phyloP scores from a whole-genome alignment of 2,329 filamentous ascomycete genomes.

The Aspergillus udagawae region DNA sequence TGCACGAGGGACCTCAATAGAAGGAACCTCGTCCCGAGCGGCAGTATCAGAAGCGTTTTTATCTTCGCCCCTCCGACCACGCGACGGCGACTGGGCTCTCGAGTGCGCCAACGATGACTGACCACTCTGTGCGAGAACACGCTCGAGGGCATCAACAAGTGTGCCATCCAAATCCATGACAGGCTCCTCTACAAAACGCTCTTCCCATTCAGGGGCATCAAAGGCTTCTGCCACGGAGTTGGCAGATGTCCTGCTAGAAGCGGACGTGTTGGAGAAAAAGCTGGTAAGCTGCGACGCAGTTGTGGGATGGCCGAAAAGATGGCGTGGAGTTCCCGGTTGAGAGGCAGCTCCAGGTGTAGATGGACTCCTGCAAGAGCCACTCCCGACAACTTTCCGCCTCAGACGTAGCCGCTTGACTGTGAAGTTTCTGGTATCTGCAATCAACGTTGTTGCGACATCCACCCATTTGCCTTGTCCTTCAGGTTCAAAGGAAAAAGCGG shows the following conservation, averaged over 20 bases:
- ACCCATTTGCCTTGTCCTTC: conserved; percentile 48
- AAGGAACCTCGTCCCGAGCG: conserved; percentile 26
- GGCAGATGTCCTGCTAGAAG: conserved; percentile 21
- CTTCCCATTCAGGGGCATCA: conserved; percentile 38
- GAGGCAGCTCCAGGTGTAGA: conserved; percentile 18
- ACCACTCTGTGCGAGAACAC: conserved; percentile 46
- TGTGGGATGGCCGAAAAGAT: conserved; percentile 19
- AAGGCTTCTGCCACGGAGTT: conserved; percentile 14
- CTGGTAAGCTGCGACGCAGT: conserved; percentile 23
- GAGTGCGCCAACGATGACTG: conserved; percentile 40
- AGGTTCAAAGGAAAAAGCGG: conserved; percentile 31
- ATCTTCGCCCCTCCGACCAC: conserved; percentile 31
- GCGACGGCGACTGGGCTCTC: conserved; percentile 38
- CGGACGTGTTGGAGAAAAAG: conserved; percentile 22
- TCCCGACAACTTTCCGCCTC: conserved; percentile 41
- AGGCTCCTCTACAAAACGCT: conserved; percentile 50
- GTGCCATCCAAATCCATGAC: conserved; percentile 58
- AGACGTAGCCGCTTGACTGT: conserved; percentile 55
- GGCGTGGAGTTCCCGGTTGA: conserved; percentile 22
- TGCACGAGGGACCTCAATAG: conserved; percentile 45
- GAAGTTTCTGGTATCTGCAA: conserved; percentile 53
- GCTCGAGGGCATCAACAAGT: conserved; percentile 55
- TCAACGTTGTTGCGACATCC: conserved; percentile 54
- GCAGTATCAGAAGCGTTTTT: conserved; percentile 18
- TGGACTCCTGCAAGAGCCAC: conserved; percentile 14